These are phyloP conservation scores for Dissoconium aciculare DNA, from an alignment of 2,329 filamentous ascomycete genomes.

Conservation along the genomic window DNA sequence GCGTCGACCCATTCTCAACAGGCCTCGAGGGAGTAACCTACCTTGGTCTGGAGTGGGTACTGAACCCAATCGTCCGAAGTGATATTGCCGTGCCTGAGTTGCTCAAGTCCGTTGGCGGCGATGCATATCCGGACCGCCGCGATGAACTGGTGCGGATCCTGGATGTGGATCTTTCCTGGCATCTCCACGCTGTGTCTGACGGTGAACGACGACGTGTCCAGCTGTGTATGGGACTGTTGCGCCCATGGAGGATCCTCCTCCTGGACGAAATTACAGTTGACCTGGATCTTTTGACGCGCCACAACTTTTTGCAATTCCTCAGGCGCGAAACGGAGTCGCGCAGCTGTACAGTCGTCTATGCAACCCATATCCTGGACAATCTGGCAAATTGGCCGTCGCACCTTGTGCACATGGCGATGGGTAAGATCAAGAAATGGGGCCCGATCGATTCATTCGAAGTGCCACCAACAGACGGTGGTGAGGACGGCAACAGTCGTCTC, in stretches of 20 bases:
- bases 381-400: constrained; percentile 89
- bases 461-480: constrained; percentile 33
- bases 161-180: constrained; percentile 83
- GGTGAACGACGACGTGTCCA: constrained; percentile 85
- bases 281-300: constrained; percentile 70
- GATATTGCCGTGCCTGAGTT: constrained; percentile 87
- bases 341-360: constrained; percentile 86
- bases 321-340: constrained; percentile 71
- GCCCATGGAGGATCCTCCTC: constrained; percentile 81
- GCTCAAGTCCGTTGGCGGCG: constrained; percentile 69
- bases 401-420: constrained; percentile 87
- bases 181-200: constrained; percentile 90
- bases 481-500: constrained; percentile 62
- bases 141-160: constrained; percentile 80
- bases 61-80: constrained; percentile 88
- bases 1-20: constrained; percentile 81
- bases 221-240: constrained; percentile 83
- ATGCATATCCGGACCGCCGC: constrained; percentile 63
- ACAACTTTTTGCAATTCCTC: constrained; percentile 73
- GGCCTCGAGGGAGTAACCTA: constrained; percentile 90
- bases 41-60: constrained; percentile 92
- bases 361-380: constrained; percentile 94
- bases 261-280: constrained; percentile 97
- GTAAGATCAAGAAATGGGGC: constrained; percentile 77
- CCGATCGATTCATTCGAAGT: constrained; percentile 53